Evolutionary conservation across 352 stramenopile species (phyloP), one percentile per base, ranked within the genome.

Genomic region (Globisporangium barbulae): DNA sequence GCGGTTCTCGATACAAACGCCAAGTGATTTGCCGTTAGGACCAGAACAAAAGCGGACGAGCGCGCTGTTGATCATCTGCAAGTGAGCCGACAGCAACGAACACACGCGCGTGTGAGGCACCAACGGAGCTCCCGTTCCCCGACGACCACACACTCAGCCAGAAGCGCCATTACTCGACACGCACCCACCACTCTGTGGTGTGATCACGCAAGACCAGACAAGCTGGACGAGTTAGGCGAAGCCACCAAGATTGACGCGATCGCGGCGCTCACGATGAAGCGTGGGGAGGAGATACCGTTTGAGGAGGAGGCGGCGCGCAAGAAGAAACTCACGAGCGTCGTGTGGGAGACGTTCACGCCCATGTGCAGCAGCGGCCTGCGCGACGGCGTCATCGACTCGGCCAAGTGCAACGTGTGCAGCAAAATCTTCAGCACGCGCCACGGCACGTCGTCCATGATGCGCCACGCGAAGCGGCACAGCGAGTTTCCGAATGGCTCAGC

Each of bases 391-490:
- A 71, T 90, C 22, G 83, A 92, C 61, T 85, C 83, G 45, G 83
- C 83, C 53, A 89, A 90, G 65, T 92, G 83, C 70, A 84, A 72
- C 2, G 69, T 90, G 6, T 92, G 83, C 71, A 79, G 71, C 64
- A 92, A 92, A 63, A 71, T 90, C 31, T 92, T 92, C 63, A 90
- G 81, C 30, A 90, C 83, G 59, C 71, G 83, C n/a, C 83, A 92
- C 59, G 83, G 83, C 56, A 92, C 83, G 55, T 92, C 83, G 52
- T 88, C 76, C 12, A 92, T 92, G 83, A 92, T 92, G 83, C 83
- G 83, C 30, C 83, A 92, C 58, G 83, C 83, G 35, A 92, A 90
- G 74, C 75, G 83, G 41, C 83, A 92, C 61, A 89, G 61, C 52
- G 83, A 92, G 56, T 82, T 83, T 41, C 76, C 83, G 21, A 89